A percentile compares a stretch with the other conserved stretches of the same genome.
Conservation (phyloP, 2,329 filamentous ascomycete species). For the Juglanconis oblonga region DNA sequence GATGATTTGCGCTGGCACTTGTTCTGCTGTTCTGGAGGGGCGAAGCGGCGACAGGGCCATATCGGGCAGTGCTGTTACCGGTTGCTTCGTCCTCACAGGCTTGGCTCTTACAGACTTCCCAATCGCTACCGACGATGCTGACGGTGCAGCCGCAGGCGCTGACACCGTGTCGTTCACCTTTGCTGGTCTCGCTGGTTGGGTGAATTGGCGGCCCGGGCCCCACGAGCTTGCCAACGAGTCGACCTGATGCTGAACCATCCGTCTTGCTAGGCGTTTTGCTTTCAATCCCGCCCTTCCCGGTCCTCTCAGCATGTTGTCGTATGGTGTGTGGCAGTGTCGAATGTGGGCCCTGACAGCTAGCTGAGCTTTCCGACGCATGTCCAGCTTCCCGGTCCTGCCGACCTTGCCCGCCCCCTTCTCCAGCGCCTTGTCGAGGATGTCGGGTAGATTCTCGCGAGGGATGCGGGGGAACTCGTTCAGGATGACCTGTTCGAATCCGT, state of each 20-base stretch:
- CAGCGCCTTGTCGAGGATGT: slow-evolving; percentile 39
- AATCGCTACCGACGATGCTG: background rate
- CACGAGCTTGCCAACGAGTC: slow-evolving; percentile 22
- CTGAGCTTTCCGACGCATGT: slow-evolving; percentile 35
- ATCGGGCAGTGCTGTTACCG: too few relatives aligned
- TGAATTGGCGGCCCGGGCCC: slow-evolving; percentile 12
- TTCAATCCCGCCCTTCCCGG: background rate
- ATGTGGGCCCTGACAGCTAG: slow-evolving; percentile 49
- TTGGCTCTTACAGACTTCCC: background rate
- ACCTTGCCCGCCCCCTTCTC: slow-evolving; percentile 45
- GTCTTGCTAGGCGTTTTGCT: slow-evolving; percentile 21
- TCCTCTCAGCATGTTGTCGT: slow-evolving; percentile 37
- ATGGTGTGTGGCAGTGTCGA: slow-evolving; percentile 45
- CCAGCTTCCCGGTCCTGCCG: slow-evolving; percentile 39
- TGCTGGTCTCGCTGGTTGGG: background rate
- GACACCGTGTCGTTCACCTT: background rate
- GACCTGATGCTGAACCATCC: slow-evolving; percentile 15
- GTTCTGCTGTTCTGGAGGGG: too few relatives aligned
- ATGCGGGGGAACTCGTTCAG: slow-evolving; percentile 37
- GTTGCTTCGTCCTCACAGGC: too few relatives aligned
- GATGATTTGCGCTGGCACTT: too few relatives aligned
- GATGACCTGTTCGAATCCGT: slow-evolving; percentile 33
- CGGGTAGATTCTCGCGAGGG: slow-evolving; percentile 31
- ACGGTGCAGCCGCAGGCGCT: background rate
- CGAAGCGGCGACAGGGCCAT: too few relatives aligned